phyloP scores from a whole-genome alignment of 768 basidiomycete species.

The Chalciporus piperatus region DNA sequence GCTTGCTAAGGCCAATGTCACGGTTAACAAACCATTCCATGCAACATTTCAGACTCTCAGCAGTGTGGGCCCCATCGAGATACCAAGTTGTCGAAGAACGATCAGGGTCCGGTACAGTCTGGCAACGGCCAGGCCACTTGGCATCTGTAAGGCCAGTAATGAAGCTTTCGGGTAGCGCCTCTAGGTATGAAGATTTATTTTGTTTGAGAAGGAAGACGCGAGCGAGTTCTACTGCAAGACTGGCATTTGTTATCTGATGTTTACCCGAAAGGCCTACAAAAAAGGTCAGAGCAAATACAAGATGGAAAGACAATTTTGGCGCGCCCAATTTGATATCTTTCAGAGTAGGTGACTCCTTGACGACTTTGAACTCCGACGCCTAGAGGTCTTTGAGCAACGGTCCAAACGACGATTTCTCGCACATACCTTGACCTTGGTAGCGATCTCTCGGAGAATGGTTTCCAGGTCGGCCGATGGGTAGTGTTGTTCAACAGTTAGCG shows the following conservation, averaged over 20 bases:
- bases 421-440: slow-evolving; percentile 61
- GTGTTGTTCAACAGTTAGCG: slow-evolving; percentile 79
- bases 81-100: slow-evolving; percentile 68
- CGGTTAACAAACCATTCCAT: slow-evolving; percentile 83
- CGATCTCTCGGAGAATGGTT: slow-evolving; percentile 62
- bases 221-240: slow-evolving; percentile 74
- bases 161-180: slow-evolving; percentile 50
- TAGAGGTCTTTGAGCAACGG: slow-evolving; percentile 23
- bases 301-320: slow-evolving; percentile 5
- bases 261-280: slow-evolving; percentile 71
- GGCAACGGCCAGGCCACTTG: slow-evolving; percentile 95
- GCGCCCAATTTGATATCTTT: slow-evolving; percentile 60
- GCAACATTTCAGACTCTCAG: slow-evolving; percentile 85
- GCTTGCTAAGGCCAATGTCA: slow-evolving; percentile 43
- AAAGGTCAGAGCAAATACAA: slow-evolving; percentile 3
- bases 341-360: slow-evolving; percentile 51
- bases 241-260: slow-evolving; percentile 89
- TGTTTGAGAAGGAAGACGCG: slow-evolving; percentile 54
- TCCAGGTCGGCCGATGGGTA: slow-evolving; percentile 68
- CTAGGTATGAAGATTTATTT: slow-evolving; percentile 12
- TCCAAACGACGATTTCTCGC: not conserved
- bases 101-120: slow-evolving; percentile 66
- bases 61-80: slow-evolving; percentile 94
- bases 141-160: slow-evolving; percentile 62
- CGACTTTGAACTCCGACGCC: slow-evolving; percentile 68